Conservation (phyloP, 805 yeast species). For the Ogataea ganodermae region DNA sequence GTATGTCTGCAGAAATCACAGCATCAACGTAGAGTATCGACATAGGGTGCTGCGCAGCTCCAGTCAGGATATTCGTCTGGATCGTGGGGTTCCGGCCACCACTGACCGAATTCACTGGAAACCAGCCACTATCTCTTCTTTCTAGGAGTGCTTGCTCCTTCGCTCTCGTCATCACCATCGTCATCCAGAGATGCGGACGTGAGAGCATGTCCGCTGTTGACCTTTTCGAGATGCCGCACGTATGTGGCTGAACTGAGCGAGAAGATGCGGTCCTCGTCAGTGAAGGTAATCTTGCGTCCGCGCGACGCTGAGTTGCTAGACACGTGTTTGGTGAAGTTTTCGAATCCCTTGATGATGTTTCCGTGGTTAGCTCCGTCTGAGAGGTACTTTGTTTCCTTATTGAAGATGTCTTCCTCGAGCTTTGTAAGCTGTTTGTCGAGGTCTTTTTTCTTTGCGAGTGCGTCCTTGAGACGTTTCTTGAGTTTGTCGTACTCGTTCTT, state of each 20-base stretch:
- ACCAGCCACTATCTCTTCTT: slow-evolving; percentile 19
- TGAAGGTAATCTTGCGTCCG: slow-evolving; percentile 52
- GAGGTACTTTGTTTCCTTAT: slow-evolving; percentile 75
- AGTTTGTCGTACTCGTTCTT: slow-evolving; percentile 60
- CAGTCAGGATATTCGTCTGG: too few species aligned
- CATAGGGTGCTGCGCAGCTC: too few species aligned
- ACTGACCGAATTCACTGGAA: not conserved
- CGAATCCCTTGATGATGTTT: slow-evolving; percentile 90
- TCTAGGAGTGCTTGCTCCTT: slow-evolving; percentile 20
- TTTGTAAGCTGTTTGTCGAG: slow-evolving; percentile 63
- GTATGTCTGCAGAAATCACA: too few species aligned
- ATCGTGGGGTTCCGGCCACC: not conserved
- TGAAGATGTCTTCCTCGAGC: slow-evolving; percentile 78
- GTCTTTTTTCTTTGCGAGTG: slow-evolving; percentile 59
- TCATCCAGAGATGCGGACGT: slow-evolving; percentile 19
- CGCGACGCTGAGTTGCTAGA: slow-evolving; percentile 34
- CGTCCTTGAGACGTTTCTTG: slow-evolving; percentile 64
- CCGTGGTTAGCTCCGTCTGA: slow-evolving; percentile 68
- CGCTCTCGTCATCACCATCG: slow-evolving; percentile 27
- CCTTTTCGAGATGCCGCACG: slow-evolving; percentile 60
- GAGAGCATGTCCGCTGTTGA: slow-evolving; percentile 34
- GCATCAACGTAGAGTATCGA: too few species aligned
- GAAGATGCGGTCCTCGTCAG: slow-evolving; percentile 80
- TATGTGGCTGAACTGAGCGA: slow-evolving; percentile 73
- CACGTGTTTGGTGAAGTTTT: slow-evolving; percentile 60